Evolutionary conservation across 2,329 filamentous ascomycete species (phyloP).

Genomic region (Fonsecaea pugnacius): DNA sequence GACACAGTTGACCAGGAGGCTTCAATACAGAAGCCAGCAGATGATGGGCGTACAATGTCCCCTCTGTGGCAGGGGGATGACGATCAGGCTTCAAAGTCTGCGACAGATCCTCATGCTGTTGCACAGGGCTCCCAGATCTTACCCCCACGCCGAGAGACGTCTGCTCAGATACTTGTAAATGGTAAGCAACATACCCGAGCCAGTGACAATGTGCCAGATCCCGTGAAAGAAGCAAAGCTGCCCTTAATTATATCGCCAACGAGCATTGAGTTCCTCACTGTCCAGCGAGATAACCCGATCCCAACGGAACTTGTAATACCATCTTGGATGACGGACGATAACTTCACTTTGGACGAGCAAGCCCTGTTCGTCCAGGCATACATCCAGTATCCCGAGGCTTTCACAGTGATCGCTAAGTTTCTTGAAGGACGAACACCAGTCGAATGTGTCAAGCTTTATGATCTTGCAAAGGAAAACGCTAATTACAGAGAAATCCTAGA

Average conservation of each 20-base stretch:
- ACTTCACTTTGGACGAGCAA: constrained; percentile 2
- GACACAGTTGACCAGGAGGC: not conserved
- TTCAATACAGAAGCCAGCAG: not conserved
- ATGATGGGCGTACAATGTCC: not conserved
- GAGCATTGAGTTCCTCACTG: not conserved
- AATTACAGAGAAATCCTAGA: too few species aligned
- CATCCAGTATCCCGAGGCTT: not conserved
- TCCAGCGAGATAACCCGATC: too few species aligned
- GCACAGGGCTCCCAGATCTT: not conserved
- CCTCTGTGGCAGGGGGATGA: not conserved
- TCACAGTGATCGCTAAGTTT: not conserved
- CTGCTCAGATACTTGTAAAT: not conserved
- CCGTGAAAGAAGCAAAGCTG: not conserved
- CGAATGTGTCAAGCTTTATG: too few species aligned
- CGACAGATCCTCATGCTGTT: not conserved
- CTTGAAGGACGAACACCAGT: not conserved
- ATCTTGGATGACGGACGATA: not conserved
- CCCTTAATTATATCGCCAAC: not conserved
- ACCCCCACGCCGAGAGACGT: not conserved
- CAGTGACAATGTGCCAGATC: not conserved
- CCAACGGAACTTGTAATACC: not conserved
- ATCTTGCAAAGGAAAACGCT: too few species aligned
- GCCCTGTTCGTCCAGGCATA: not conserved
- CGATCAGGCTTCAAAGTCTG: not conserved
- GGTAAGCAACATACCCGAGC: not conserved